phyloP scores from a whole-genome alignment of 192 early-diverging fungal genomes.

The Linnemannia elongata region DNA sequence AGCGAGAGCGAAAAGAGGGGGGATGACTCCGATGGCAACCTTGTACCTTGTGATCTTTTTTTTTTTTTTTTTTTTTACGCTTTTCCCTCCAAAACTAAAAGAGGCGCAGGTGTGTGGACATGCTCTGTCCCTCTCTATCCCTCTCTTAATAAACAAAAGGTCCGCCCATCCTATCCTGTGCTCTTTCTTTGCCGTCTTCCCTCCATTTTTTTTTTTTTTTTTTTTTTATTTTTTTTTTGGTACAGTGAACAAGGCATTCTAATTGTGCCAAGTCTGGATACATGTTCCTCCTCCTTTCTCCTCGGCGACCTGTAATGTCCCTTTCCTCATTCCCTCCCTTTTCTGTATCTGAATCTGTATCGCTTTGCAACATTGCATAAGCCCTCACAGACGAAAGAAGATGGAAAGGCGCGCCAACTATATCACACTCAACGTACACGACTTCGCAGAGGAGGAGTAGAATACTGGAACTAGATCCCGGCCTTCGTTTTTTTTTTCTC shows the following conservation, averaged over 20 bases:
- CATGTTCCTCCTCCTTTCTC: too few species aligned
- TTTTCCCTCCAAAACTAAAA: slow-evolving; percentile 7
- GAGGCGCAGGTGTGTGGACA: background rate
- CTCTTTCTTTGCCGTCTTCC: too few species aligned
- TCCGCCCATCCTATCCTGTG: too few species aligned
- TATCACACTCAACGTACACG: background rate
- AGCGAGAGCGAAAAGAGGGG: too few species aligned
- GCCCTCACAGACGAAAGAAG: background rate
- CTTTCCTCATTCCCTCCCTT: too few species aligned
- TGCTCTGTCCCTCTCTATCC: background rate
- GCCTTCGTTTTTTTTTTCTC: background rate
- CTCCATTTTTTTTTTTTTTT: too few species aligned
- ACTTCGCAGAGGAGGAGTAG: background rate
- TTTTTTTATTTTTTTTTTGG: too few species aligned
- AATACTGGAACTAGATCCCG: background rate
- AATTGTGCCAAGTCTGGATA: too few species aligned
- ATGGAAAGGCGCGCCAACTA: background rate
- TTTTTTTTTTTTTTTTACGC: background rate
- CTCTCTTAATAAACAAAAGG: too few species aligned
- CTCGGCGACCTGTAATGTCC: too few species aligned
- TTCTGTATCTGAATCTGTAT: background rate
- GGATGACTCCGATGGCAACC: background rate
- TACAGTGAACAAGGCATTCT: too few species aligned
- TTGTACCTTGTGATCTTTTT: slow-evolving; percentile 1
- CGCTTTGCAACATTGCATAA: background rate